Percentiles rank a stretch among this genome's conserved stretches.
Evolutionary conservation across 257 asterid genomes (phyloP).

Genomic region (Solanum pinnatisectum): DNA sequence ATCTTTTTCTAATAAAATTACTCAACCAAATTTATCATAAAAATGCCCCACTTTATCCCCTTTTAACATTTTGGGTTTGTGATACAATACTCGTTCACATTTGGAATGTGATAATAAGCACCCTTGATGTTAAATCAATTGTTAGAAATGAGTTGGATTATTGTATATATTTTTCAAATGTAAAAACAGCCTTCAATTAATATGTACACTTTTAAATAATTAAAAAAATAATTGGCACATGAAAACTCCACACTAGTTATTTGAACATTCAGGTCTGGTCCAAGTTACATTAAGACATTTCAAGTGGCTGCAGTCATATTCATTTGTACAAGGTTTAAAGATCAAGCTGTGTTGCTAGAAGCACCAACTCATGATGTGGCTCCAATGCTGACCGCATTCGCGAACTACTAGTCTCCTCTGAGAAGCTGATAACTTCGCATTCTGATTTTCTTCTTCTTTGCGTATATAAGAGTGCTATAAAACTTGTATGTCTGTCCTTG

Average conservation of each 20-base stretch:
- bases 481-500: constrained; percentile 37
- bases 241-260: neutral
- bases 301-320: constrained; percentile 52
- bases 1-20: too few species aligned
- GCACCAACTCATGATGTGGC: too few species aligned
- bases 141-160: neutral
- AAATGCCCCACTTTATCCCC: neutral
- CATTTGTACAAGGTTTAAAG: constrained; percentile 73
- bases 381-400: too few species aligned
- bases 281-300: constrained; percentile 7
- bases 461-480: constrained; percentile 63
- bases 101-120: neutral
- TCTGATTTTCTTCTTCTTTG: constrained; percentile 83
- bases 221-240: too few species aligned
- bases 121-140: neutral
- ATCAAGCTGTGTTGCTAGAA: constrained; percentile 37
- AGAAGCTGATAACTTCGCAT: constrained; percentile 53
- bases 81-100: too few species aligned
- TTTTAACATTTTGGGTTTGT: neutral
- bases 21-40: too few species aligned
- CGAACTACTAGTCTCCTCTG: too few species aligned
- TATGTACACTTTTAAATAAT: neutral
- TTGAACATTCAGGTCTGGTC: neutral
- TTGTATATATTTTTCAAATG: neutral
- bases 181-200: neutral